A percentile compares a stretch with the other conserved stretches of the same genome.
Evolutionary conservation across 148 eudicot genomes (phyloP).

Genomic region (Nepenthes gracilis): DNA sequence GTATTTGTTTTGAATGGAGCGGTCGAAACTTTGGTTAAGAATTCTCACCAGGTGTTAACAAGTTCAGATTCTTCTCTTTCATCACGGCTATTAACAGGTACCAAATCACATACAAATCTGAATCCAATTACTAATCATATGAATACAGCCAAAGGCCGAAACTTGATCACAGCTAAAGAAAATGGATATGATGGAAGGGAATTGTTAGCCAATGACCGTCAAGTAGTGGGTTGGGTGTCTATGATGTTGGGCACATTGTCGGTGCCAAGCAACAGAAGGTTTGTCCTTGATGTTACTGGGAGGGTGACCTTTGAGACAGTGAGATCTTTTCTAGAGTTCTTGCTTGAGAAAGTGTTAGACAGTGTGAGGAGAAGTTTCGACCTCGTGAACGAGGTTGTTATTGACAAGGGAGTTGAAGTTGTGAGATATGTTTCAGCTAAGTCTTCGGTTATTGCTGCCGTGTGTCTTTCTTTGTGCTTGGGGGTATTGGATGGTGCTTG

Average conservation of each 20-base stretch:
- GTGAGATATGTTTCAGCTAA: constrained; percentile 38
- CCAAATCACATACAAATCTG: constrained; percentile 15
- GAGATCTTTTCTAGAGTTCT: constrained; percentile 48
- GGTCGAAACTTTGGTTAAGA: constrained; percentile 59
- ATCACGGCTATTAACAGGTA: constrained; percentile 27
- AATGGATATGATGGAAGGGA: constrained; percentile 3
- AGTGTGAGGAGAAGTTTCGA: constrained; percentile 27
- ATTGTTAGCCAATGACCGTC: background rate
- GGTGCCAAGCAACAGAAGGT: constrained; percentile 57
- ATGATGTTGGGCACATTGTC: constrained; percentile 58
- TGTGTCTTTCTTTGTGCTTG: constrained; percentile 67
- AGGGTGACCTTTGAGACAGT: constrained; percentile 66
- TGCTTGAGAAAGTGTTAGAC: constrained; percentile 36
- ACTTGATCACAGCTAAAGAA: constrained; percentile 7
- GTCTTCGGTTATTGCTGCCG: constrained; percentile 41
- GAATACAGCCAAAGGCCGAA: constrained; percentile 11
- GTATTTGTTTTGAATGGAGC: constrained; percentile 59
- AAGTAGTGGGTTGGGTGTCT: constrained; percentile 31
- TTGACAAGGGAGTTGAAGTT: constrained; percentile 38
- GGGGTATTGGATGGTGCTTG: constrained; percentile 51
- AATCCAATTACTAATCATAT: constrained; percentile 11
- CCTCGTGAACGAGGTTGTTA: constrained; percentile 32
- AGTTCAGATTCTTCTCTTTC: constrained; percentile 17
- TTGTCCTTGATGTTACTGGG: constrained; percentile 73
- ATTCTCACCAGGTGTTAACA: constrained; percentile 57